Conservation (phyloP, 2,329 filamentous ascomycete genomes). For the Coleophoma eucalyptorum region DNA sequence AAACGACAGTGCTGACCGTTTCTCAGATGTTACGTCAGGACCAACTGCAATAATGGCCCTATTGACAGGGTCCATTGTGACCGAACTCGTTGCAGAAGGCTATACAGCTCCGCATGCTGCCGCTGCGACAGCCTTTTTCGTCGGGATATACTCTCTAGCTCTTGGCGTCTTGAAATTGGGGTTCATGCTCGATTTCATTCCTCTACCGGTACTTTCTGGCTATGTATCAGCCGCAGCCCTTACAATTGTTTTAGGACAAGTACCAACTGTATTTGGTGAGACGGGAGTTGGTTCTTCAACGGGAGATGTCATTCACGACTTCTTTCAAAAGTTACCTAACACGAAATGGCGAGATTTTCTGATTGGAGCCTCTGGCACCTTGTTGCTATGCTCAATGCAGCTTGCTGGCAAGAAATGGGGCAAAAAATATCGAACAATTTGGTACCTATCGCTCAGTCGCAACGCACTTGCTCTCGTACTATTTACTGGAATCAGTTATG, state of each 20-base stretch:
- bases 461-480: constrained; percentile 57
- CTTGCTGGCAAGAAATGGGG: constrained; percentile 56
- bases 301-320: constrained; percentile 54
- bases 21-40: constrained; percentile 56
- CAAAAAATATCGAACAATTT: constrained; percentile 51
- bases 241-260: constrained; percentile 62
- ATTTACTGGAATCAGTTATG: constrained; percentile 60
- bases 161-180: constrained; percentile 60
- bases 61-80: constrained; percentile 57
- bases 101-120: constrained; percentile 53
- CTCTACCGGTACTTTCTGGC: constrained; percentile 58
- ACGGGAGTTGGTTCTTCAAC: constrained; percentile 43
- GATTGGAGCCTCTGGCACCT: constrained; percentile 54
- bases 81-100: constrained; percentile 41
- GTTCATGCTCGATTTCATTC: constrained; percentile 64
- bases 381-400: constrained; percentile 53
- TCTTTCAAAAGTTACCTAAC: constrained; percentile 51
- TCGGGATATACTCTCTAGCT: constrained; percentile 55
- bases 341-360: constrained; percentile 55
- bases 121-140: constrained; percentile 58
- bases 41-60: constrained; percentile 63
- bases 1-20: constrained; percentile 3
- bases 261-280: constrained; percentile 56
- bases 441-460: constrained; percentile 55
- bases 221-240: constrained; percentile 65